phyloP scores from a whole-genome alignment of 352 stramenopile genomes.

The Pythium chondricola region DNA sequence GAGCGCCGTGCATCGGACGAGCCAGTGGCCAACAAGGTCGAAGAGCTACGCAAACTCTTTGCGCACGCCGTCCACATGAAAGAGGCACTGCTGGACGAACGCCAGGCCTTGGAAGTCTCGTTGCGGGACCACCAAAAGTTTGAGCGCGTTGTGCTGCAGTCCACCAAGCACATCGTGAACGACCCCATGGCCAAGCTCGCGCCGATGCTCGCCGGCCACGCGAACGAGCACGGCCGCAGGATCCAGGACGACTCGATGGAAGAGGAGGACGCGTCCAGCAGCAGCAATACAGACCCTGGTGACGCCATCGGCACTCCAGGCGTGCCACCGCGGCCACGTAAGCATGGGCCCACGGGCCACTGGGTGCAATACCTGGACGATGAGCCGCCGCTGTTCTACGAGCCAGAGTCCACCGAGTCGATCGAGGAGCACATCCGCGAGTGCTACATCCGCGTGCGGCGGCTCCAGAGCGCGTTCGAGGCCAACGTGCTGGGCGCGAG shows the following conservation, averaged over 20 bases:
- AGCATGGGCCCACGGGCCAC: slow-evolving; percentile 4
- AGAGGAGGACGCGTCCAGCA: slow-evolving; percentile 12
- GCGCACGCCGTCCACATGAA: slow-evolving; percentile 8
- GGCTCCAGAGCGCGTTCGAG: slow-evolving; percentile 8
- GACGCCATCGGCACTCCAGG: not conserved
- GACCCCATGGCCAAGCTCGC: slow-evolving; percentile 2
- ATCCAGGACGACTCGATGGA: too few species aligned
- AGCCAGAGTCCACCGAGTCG: slow-evolving; percentile 12
- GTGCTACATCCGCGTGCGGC: slow-evolving; percentile 12
- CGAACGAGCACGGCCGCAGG: not conserved
- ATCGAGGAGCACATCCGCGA: slow-evolving; percentile 8
- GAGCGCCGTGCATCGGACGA: not conserved
- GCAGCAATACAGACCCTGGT: slow-evolving; percentile 4
- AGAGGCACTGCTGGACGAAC: slow-evolving; percentile 18
- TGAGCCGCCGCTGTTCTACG: slow-evolving; percentile 17
- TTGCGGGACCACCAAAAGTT: slow-evolving; percentile 15
- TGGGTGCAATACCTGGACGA: slow-evolving; percentile 19
- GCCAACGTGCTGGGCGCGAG: not conserved
- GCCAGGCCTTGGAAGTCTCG: slow-evolving; percentile 7
- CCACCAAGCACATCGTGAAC: slow-evolving; percentile 16
- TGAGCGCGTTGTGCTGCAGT: slow-evolving; percentile 10
- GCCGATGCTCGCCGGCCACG: not conserved
- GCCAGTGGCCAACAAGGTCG: not conserved
- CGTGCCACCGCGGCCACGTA: not conserved
- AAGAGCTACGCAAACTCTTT: slow-evolving; percentile 13